These are phyloP conservation scores for Chalciporus piperatus DNA, from an alignment of 768 basidiomycete species.

Conservation along the genomic window DNA sequence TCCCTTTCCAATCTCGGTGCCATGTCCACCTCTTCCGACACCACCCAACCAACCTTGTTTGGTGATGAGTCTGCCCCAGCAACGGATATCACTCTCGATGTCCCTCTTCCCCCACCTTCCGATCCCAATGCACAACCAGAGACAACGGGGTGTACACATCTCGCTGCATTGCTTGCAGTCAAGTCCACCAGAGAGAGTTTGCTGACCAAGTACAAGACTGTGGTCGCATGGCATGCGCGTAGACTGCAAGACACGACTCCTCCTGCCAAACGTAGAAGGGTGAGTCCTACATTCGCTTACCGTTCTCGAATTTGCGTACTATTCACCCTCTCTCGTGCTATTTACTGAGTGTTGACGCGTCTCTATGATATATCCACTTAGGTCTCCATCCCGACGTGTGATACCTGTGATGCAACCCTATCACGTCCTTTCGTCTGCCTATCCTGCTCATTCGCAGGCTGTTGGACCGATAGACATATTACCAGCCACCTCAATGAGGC, in stretches of 20 bases:
- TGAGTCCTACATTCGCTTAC: conserved; percentile 27
- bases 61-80: conserved; percentile 20
- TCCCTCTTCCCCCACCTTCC: conserved; percentile 5
- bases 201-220: conserved; percentile 51
- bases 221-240: conserved; percentile 53
- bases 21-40: conserved; percentile 32
- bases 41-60: conserved; percentile 29
- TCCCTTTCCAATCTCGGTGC: not conserved
- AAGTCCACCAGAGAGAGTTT: conserved; percentile 25
- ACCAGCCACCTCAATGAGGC: conserved; percentile 52
- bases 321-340: too few species aligned
- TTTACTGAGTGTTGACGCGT: not conserved
- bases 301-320: too few species aligned
- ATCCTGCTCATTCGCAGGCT: conserved; percentile 66
- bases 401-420: conserved; percentile 52
- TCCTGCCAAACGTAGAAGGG: conserved; percentile 64
- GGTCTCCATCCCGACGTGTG: conserved; percentile 62
- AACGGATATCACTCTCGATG: conserved; percentile 12
- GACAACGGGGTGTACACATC: conserved; percentile 37
- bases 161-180: conserved; percentile 38
- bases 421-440: conserved; percentile 71
- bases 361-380: conserved; percentile 16
- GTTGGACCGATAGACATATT: conserved; percentile 64
- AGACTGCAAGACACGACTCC: conserved; percentile 45
- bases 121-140: conserved; percentile 12